Percentiles rank a stretch among this genome's conserved stretches.
Conservation (phyloP, 306 rosid genomes). For the Biancaea sappan region DNA sequence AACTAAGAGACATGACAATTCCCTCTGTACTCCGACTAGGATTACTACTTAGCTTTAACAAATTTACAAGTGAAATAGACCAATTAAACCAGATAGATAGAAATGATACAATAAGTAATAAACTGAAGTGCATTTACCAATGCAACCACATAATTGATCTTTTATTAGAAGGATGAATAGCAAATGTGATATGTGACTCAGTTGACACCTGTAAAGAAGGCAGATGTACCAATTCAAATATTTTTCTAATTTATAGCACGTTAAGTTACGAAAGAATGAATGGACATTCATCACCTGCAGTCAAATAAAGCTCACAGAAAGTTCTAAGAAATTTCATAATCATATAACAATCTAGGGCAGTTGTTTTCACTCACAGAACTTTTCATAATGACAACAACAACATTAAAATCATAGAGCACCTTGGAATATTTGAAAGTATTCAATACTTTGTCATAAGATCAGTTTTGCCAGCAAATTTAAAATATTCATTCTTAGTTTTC, state of each 20-base stretch:
- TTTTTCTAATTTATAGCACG: not conserved
- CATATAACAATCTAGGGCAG: not conserved
- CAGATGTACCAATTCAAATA: not conserved
- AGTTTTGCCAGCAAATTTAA: not conserved
- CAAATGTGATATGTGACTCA: not conserved
- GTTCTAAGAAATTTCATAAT: not conserved
- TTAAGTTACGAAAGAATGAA: not conserved
- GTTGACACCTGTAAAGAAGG: not conserved
- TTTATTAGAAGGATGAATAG: not conserved
- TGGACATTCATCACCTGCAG: not conserved
- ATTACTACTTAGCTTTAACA: not conserved
- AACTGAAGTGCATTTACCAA: not conserved
- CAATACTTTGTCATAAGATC: not conserved
- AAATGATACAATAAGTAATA: not conserved
- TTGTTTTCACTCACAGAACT: not conserved
- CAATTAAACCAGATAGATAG: not conserved
- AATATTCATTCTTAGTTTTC: not conserved
- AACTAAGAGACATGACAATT: not conserved
- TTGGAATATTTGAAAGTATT: not conserved
- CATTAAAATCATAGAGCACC: not conserved
- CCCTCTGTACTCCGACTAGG: not conserved
- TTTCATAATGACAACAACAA: not conserved
- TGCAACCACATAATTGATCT: not conserved
- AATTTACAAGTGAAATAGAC: not conserved
- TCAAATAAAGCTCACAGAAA: not conserved